Base-by-base conservation (phyloP, 2,329 filamentous ascomycete genomes). In the Daldinia eschscholtzii region DNA sequence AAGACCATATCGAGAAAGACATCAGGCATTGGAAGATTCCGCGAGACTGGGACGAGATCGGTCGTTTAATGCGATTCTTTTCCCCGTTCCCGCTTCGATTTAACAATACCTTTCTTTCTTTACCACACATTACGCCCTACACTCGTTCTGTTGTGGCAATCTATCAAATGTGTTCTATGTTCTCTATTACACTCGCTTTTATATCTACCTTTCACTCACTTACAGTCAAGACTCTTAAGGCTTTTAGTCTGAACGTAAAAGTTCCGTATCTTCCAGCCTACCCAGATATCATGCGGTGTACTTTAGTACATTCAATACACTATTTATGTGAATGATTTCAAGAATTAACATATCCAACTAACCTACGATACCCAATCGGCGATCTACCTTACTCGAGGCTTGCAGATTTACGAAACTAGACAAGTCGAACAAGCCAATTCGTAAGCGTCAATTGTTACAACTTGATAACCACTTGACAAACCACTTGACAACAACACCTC, bases 1-100 rank as follows among this genome's bases (percentile, higher is more conserved):
- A 57, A 50, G 48, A 39, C 7, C 46, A 56, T 56, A 59, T 55
- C 55, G 41, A 60, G 61, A 52, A 57, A 48, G 52, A 44, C 35
- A 57, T 56, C 41, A 69, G 42, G 60, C 20, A 57, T 59, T 48
- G n/a, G 26, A 37, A 35, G 64, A 66, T 65, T 65, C 66, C 61
- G 58, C 64, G 42, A 52, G 64, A 60, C 61, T 67, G 58, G 70
- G 56, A 67, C 64, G 52, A 66, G 46, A 68, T 68, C 64, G 57
- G 57, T 62, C 56, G 67, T 66, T 70, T 57, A 65, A 65, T 68
- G 61, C 42, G 52, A 65, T 64, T 52, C 46, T 46, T 46, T 71
- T 20, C 41, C 41, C 44, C 42, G 33, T 57, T 39, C 12, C 42
- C 35, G 26, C 30, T 26, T 60, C 33, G 3, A 55, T 35, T 55